phyloP scores from a whole-genome alignment of 2,329 filamentous ascomycete species.

The Penicillium hordei region DNA sequence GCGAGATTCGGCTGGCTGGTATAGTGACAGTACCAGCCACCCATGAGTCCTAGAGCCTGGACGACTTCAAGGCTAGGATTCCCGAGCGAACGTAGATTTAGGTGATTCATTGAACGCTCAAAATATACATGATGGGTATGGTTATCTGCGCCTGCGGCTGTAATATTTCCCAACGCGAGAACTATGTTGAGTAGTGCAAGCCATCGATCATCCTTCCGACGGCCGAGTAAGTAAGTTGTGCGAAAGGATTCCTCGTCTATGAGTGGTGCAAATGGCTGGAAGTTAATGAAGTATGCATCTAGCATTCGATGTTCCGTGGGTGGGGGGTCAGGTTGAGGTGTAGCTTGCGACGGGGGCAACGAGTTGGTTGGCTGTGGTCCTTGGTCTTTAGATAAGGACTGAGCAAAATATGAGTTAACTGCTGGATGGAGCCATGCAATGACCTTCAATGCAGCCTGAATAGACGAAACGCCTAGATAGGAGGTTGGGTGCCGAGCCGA shows the following conservation, averaged over 20 bases:
- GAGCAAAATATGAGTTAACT: slow-evolving; percentile 45
- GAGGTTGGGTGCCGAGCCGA: slow-evolving; percentile 60
- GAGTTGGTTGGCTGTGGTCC: neutral
- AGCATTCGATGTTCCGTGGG: slow-evolving; percentile 65
- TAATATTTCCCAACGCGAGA: slow-evolving; percentile 70
- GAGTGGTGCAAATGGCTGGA: slow-evolving; percentile 69
- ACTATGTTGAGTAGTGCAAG: slow-evolving; percentile 71
- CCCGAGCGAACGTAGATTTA: slow-evolving; percentile 65
- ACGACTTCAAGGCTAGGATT: slow-evolving; percentile 69
- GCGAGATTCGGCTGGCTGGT: slow-evolving; percentile 73
- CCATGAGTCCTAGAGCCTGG: slow-evolving; percentile 67
- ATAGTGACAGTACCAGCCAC: slow-evolving; percentile 73
- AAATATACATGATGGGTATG: slow-evolving; percentile 68
- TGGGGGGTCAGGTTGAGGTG: slow-evolving; percentile 19
- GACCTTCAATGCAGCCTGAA: slow-evolving; percentile 69
- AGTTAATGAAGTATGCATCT: slow-evolving; percentile 69
- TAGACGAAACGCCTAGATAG: slow-evolving; percentile 71
- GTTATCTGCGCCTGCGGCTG: slow-evolving; percentile 59
- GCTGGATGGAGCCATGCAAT: slow-evolving; percentile 57
- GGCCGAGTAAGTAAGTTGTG: slow-evolving; percentile 60
- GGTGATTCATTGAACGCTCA: slow-evolving; percentile 62
- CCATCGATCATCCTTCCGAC: slow-evolving; percentile 65
- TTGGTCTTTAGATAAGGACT: slow-evolving; percentile 27
- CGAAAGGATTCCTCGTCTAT: slow-evolving; percentile 69
- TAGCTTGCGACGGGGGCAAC: slow-evolving; percentile 27